A percentile compares a stretch with the other conserved stretches of the same genome.
Conservation (phyloP, 2,329 filamentous ascomycete genomes). For the Scleromitrula shiraiana region DNA sequence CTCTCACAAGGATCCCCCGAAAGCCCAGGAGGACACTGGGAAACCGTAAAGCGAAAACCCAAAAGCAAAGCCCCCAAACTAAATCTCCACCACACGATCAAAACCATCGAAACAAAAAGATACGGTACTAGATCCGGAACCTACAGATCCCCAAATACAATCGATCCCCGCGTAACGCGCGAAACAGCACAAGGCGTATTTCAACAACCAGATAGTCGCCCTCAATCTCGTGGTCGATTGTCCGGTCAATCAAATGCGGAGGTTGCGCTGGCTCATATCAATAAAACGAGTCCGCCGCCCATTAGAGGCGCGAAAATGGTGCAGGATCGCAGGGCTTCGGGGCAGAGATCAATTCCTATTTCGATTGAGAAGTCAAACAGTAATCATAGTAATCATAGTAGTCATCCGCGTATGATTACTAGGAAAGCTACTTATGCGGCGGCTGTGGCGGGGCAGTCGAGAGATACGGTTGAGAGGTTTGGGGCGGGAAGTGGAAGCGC, state of each 20-base stretch:
- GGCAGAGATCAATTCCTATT: conserved; percentile 17
- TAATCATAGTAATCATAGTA: no score
- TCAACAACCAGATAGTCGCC: conserved; percentile 10
- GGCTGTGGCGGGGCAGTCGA: conserved; percentile 20
- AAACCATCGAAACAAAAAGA: conserved; percentile 32
- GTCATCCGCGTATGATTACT: no score
- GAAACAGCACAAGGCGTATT: conserved; percentile 24
- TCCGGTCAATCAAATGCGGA: conserved; percentile 34
- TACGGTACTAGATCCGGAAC: conserved; percentile 39
- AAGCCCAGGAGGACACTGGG: conserved; percentile 23
- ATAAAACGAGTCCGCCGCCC: conserved; percentile 31
- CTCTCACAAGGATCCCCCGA: neutral
- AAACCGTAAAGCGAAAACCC: conserved; percentile 13
- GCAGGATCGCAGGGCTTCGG: conserved; percentile 19
- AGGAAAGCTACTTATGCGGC: conserved; percentile 28
- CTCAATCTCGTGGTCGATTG: conserved; percentile 20
- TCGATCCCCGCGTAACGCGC: conserved; percentile 22
- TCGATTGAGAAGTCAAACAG: no score
- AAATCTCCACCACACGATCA: conserved; percentile 36
- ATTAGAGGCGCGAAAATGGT: conserved; percentile 25
- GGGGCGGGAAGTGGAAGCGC: no score
- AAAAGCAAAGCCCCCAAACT: conserved; percentile 18
- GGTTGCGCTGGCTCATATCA: conserved; percentile 36
- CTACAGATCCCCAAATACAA: conserved; percentile 31
- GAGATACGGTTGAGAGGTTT: conserved; percentile 14